A percentile compares a stretch with the other conserved stretches of the same genome.
Evolutionary conservation across 805 yeast species (phyloP).

Genomic region (Yamadazyma takamatsuzukensis): DNA sequence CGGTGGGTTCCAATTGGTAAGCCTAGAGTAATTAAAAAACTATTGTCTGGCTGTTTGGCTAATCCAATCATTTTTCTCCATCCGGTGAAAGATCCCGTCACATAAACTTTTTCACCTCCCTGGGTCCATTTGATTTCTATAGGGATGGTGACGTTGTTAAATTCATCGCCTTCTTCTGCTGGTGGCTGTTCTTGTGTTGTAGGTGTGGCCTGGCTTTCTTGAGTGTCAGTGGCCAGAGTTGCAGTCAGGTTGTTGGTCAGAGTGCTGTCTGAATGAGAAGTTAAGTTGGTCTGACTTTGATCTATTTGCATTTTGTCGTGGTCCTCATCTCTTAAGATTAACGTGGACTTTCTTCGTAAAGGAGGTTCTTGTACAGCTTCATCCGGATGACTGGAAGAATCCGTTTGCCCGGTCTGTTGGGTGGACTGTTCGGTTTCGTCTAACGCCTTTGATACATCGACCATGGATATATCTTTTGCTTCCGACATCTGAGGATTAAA

Average conservation of each 20-base stretch:
- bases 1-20: constrained; percentile 90
- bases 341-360: constrained; percentile 61
- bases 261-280: constrained; percentile 8
- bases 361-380: constrained; percentile 18
- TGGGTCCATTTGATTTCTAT: constrained; percentile 87
- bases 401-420: constrained; percentile 1
- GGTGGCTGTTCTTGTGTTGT: constrained; percentile 1
- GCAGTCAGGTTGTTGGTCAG: not conserved
- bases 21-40: constrained; percentile 66
- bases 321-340: constrained; percentile 64
- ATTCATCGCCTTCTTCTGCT: no score
- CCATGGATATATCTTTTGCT: constrained; percentile 37
- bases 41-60: constrained; percentile 49
- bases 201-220: constrained; percentile 1
- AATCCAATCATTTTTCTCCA: constrained; percentile 98
- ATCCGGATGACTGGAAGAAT: constrained; percentile 2
- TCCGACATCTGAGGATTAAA: constrained; percentile 4
- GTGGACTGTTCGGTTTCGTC: constrained; percentile 9
- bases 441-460: constrained; percentile 37
- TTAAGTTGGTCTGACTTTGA: constrained; percentile 12
- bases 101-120: constrained; percentile 94
- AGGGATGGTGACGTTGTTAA: constrained; percentile 38
- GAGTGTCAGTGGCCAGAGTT: not conserved
- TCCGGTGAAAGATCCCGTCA: constrained; percentile 96
- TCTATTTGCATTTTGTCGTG: constrained; percentile 19